Evolutionary conservation across 805 yeast species (phyloP).

Genomic region (Wickerhamomyces alni): DNA sequence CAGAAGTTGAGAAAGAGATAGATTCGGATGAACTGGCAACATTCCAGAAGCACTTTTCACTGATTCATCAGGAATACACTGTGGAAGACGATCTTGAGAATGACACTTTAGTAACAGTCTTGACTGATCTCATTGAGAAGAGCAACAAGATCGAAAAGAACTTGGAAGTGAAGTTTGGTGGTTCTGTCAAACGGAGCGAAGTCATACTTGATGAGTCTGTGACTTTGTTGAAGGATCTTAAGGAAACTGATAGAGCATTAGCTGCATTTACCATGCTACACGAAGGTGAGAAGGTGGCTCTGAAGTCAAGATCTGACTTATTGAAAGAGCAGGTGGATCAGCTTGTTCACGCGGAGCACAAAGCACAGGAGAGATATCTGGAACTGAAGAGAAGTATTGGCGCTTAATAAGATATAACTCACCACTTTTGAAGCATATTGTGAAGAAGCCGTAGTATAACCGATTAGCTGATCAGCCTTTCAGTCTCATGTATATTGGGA

Average conservation of each 20-base stretch:
- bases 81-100: constrained; percentile 7
- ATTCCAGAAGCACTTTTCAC: constrained; percentile 8
- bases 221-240: constrained; percentile 8
- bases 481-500: no score
- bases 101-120: background rate
- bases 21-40: constrained; percentile 2
- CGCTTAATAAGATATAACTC: no score
- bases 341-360: constrained; percentile 18
- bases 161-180: constrained; percentile 7
- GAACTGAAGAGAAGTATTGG: constrained; percentile 5
- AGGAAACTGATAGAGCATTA: constrained; percentile 17
- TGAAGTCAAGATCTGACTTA: constrained; percentile 8
- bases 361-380: constrained; percentile 17
- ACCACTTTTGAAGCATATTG: no score
- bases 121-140: constrained; percentile 8
- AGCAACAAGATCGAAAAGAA: constrained; percentile 15
- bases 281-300: constrained; percentile 9
- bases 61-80: constrained; percentile 1
- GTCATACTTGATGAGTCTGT: constrained; percentile 8
- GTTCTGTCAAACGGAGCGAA: constrained; percentile 9
- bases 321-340: constrained; percentile 20
- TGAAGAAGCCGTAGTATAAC: no score
- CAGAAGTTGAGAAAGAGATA: constrained; percentile 9
- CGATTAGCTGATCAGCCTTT: no score
- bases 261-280: constrained; percentile 17